Evolutionary conservation across 495 filamentous ascomycete species (phyloP).

Genomic region (Penicillium riverlandense): DNA sequence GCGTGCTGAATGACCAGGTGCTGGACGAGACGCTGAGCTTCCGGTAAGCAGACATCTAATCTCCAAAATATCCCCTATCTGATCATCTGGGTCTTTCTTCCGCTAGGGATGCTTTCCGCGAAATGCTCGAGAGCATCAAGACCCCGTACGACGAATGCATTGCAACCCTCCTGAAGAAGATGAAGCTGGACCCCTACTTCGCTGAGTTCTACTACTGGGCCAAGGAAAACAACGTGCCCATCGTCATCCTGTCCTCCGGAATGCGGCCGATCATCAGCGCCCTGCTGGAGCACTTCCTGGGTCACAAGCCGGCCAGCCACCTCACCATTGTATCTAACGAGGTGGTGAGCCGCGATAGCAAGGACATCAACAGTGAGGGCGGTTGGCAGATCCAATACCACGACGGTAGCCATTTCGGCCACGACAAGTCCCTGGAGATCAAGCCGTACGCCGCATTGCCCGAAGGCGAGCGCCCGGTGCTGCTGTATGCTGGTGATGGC

Average conservation of each 20-base stretch:
- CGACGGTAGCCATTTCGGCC: slow-evolving; percentile 82
- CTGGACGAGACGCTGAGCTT: slow-evolving; percentile 62
- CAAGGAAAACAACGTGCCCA: slow-evolving; percentile 72
- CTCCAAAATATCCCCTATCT: background rate
- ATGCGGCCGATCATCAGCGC: slow-evolving; percentile 90
- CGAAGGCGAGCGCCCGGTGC: slow-evolving; percentile 55
- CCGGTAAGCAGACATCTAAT: slow-evolving; percentile 39
- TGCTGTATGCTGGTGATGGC: slow-evolving; percentile 89
- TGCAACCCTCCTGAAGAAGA: slow-evolving; percentile 64
- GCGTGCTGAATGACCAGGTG: slow-evolving; percentile 60
- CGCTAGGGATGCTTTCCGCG: slow-evolving; percentile 65
- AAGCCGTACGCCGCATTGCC: slow-evolving; percentile 74
- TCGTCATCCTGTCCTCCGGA: slow-evolving; percentile 82
- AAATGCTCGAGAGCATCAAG: slow-evolving; percentile 78
- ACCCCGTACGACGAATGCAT: slow-evolving; percentile 78
- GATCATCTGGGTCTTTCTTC: background rate
- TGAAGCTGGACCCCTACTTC: slow-evolving; percentile 82
- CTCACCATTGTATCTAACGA: slow-evolving; percentile 84
- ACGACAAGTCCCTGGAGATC: slow-evolving; percentile 89
- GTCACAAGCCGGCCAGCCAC: slow-evolving; percentile 54
- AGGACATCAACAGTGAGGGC: slow-evolving; percentile 65
- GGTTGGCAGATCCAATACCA: slow-evolving; percentile 87
- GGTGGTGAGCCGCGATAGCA: slow-evolving; percentile 58
- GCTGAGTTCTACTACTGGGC: slow-evolving; percentile 79
- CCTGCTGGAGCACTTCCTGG: slow-evolving; percentile 69